Base-by-base conservation (phyloP, 2,329 filamentous ascomycete species). In the Neocucurbitaria cava region DNA sequence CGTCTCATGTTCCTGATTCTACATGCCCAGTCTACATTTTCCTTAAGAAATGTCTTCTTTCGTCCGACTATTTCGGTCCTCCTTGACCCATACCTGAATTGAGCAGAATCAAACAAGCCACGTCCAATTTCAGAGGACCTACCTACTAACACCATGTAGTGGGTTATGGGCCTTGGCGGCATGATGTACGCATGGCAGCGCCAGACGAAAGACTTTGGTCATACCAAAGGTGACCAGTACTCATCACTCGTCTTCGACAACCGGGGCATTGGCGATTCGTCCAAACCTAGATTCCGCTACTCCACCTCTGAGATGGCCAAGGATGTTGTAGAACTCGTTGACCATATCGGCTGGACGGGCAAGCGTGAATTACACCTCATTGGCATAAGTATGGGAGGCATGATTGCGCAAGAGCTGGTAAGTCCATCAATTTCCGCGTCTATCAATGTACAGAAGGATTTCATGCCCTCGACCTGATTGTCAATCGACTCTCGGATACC, bases 391-490 rank as follows among this genome's bases (percentile, higher is more conserved):
- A 90, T 96, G 84, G 92, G 92, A 59, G 92, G 92, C 68, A 96
- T 96, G 92, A 94, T 96, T 66, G 86, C 90, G 2, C 92, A 96
- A 76, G 92, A 96, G 77, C 70, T 96, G 3, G 84, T 82, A 73
- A 68, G 76, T 69, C 50, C 35, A 49, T 45, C 31, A 52, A 24
- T 51, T 39, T 46, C 28, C 41, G 40, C 43, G 21, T 38, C 28
- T 13, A 36, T 47, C 30, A 35, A 17, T 38, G 21, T 47, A 43
- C 46, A 56, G 45, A 50, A 45, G 31, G 44, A 42, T 53, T 6
- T 35, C 45, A 50, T 61, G 59, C 53, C 63, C 60, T 58, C 54
- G 48, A 41, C 52, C 45, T 31, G 41, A 51, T 23, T 18, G 21
- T 49, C 39, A 18, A 47, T 38, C 15, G 15, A 28, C 21, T 39